phyloP scores from a whole-genome alignment of 1,284 basidiomycete species.

The Exsudoporus floridanus region DNA sequence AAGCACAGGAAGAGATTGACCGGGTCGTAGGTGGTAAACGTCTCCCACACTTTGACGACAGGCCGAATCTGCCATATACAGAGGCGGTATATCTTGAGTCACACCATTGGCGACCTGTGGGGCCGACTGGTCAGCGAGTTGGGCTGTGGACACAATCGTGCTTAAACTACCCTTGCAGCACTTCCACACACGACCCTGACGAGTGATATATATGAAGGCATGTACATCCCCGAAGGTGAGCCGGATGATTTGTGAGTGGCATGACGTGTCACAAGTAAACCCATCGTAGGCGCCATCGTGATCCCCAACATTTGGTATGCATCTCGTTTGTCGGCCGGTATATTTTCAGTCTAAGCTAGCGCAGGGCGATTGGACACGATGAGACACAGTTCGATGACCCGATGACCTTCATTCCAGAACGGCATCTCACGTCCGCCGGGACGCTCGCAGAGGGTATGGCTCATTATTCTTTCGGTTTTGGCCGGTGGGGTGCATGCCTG shows the following conservation, averaged over 20 bases:
- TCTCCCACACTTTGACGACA: slow-evolving; percentile 31
- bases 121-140: slow-evolving; percentile 23
- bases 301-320: slow-evolving; percentile 31
- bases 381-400: slow-evolving; percentile 24
- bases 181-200: slow-evolving; percentile 28
- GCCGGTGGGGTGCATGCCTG: slow-evolving; percentile 18
- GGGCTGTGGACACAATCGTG: background rate
- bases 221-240: slow-evolving; percentile 35
- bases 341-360: slow-evolving; percentile 5
- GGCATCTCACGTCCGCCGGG: slow-evolving; percentile 24
- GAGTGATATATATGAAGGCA: slow-evolving; percentile 33
- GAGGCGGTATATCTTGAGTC: slow-evolving; percentile 29
- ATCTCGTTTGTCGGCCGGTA: background rate
- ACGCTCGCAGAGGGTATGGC: slow-evolving; percentile 1
- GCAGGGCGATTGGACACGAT: slow-evolving; percentile 28
- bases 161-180: slow-evolving; percentile 11
- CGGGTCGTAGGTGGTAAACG: slow-evolving; percentile 28
- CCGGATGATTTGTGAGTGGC: background rate
- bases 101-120: slow-evolving; percentile 26
- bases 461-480: slow-evolving; percentile 25
- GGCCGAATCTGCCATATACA: slow-evolving; percentile 27
- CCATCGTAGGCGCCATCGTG: slow-evolving; percentile 21
- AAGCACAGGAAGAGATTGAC: slow-evolving; percentile 30
- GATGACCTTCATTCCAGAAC: slow-evolving; percentile 28
- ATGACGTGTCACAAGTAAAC: background rate